Conservation (phyloP, 257 asterid species). For the Vinca minor region DNA sequence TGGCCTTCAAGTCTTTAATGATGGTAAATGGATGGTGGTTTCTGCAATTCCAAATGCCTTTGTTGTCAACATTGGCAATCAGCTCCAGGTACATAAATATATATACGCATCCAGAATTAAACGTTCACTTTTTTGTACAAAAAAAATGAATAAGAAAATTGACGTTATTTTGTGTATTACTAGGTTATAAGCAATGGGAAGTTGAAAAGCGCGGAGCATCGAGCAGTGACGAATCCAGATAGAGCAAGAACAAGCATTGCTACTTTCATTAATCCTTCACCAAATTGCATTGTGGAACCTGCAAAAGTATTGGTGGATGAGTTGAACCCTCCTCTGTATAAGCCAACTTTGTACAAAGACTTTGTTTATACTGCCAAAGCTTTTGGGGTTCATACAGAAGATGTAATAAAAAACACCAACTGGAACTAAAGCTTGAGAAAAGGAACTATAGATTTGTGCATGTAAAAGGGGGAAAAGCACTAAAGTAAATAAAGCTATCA, state of each 20-base stretch:
- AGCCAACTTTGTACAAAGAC: constrained; percentile 29
- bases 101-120: too few relatives aligned
- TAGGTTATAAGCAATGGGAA: constrained; percentile 60
- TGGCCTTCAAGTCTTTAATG: constrained; percentile 28
- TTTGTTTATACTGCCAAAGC: constrained; percentile 31
- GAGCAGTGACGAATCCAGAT: constrained; percentile 46
- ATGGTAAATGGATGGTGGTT: constrained; percentile 50
- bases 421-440: neutral
- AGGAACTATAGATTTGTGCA: neutral
- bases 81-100: constrained; percentile 52
- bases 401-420: constrained; percentile 15
- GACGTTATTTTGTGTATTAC: too few relatives aligned
- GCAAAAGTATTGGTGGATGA: constrained; percentile 34
- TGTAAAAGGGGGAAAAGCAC: too few relatives aligned
- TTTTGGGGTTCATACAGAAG: constrained; percentile 33
- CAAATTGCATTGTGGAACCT: constrained; percentile 37
- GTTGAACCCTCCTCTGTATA: constrained; percentile 39
- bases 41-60: constrained; percentile 43
- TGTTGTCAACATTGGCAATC: constrained; percentile 48
- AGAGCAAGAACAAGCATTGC: constrained; percentile 50
- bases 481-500: too few relatives aligned
- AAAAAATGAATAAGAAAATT: too few relatives aligned
- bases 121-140: too few relatives aligned
- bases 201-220: constrained; percentile 43
- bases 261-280: constrained; percentile 47